Conservation (phyloP, 2,329 filamentous ascomycete genomes). For the Tolypocladium amazonense region DNA sequence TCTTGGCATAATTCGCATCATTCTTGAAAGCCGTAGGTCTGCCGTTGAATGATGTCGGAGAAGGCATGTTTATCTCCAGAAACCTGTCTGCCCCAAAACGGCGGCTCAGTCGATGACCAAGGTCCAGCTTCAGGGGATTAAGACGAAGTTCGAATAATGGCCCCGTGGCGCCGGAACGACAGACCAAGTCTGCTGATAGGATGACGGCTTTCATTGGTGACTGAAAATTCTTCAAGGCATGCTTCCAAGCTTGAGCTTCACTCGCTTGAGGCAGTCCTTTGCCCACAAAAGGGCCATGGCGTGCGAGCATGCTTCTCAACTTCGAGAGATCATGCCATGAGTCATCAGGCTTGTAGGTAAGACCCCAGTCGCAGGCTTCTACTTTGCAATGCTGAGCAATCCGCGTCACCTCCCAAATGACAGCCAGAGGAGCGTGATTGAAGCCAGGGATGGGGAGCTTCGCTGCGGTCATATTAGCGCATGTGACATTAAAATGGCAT, state of each 20-base stretch:
- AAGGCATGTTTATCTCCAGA: constrained; percentile 42
- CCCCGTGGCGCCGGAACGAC: constrained; percentile 20
- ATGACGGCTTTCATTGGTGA: constrained; percentile 26
- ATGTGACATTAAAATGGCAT: not conserved
- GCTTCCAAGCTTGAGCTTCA: constrained; percentile 32
- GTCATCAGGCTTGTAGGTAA: constrained; percentile 22
- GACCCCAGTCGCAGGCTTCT: constrained; percentile 21
- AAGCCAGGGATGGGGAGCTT: constrained; percentile 27
- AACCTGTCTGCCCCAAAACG: constrained; percentile 50
- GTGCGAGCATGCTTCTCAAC: constrained; percentile 30
- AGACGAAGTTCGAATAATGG: constrained; percentile 36
- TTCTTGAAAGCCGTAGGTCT: constrained; percentile 18
- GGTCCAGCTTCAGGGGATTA: constrained; percentile 35
- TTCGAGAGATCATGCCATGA: constrained; percentile 31
- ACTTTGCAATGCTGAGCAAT: constrained; percentile 35
- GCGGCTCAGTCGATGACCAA: constrained; percentile 39
- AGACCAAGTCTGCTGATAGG: constrained; percentile 31
- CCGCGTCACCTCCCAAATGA: constrained; percentile 42
- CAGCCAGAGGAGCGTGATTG: constrained; percentile 32
- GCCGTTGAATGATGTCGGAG: constrained; percentile 17
- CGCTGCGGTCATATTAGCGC: constrained; percentile 13
- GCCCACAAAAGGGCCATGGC: constrained; percentile 27
- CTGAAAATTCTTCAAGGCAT: constrained; percentile 26
- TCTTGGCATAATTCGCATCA: constrained; percentile 17
- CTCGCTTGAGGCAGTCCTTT: constrained; percentile 39